Evolutionary conservation across 768 basidiomycete species (phyloP).

Genomic region (Chalciporus piperatus): DNA sequence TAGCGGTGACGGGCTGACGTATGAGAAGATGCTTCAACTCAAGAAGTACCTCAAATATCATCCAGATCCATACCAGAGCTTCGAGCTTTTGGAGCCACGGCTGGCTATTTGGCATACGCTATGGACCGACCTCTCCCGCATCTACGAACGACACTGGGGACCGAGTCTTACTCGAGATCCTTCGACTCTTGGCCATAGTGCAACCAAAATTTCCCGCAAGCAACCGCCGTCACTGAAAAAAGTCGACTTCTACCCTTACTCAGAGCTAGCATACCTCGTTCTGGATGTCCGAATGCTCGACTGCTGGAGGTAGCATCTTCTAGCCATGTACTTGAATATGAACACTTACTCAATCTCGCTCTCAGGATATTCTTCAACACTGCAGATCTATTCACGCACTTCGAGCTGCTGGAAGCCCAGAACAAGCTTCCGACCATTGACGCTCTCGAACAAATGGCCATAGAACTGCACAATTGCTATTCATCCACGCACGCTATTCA

Average conservation of each 20-base stretch:
- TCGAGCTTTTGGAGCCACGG: neutral
- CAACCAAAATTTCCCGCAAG: conserved; percentile 20
- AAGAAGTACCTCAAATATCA: conserved; percentile 16
- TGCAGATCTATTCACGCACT: too few relatives aligned
- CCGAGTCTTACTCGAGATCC: conserved; percentile 20
- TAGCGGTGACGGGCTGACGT: conserved; percentile 39
- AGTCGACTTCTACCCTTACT: conserved; percentile 30
- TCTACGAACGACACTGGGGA: conserved; percentile 28
- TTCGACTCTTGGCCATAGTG: conserved; percentile 28
- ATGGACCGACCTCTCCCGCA: conserved; percentile 12
- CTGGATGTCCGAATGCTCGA: conserved; percentile 24
- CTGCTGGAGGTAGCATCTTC: conserved; percentile 17
- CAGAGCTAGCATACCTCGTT: conserved; percentile 24
- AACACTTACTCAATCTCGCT: too few relatives aligned
- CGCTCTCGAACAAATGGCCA: too few relatives aligned
- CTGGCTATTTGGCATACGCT: conserved; percentile 14
- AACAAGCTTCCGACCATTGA: too few relatives aligned
- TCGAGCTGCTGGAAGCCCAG: too few relatives aligned
- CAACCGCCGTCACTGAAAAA: conserved; percentile 31
- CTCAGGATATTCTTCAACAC: too few relatives aligned
- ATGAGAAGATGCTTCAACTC: conserved; percentile 22
- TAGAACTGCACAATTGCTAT: too few relatives aligned
- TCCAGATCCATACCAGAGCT: conserved; percentile 4
- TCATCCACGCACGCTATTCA: too few relatives aligned
- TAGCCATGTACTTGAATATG: too few relatives aligned